Percentiles rank a stretch among this genome's conserved stretches.
Conservation (phyloP, 2,329 filamentous ascomycete genomes). For the Penicillium thymicola region DNA sequence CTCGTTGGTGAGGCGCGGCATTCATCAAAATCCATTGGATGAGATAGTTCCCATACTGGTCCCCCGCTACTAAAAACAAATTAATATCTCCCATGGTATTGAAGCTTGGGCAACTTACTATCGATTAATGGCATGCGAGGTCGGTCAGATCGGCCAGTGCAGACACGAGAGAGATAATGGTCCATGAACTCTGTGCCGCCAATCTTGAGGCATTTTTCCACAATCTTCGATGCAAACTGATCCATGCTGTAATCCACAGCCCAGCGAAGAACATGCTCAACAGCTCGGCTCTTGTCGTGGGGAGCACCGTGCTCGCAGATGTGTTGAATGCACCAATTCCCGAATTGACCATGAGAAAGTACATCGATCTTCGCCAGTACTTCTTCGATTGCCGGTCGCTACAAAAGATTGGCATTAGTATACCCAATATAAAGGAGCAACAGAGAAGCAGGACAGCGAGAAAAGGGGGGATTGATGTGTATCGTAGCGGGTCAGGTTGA, state of each 20-base stretch:
- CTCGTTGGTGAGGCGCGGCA: constrained; percentile 80
- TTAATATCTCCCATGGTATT: constrained; percentile 6
- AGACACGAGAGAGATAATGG: constrained; percentile 89
- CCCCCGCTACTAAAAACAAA: constrained; percentile 66
- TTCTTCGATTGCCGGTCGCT: constrained; percentile 97
- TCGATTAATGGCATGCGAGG: constrained; percentile 96
- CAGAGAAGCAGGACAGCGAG: not conserved
- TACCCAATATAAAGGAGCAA: not conserved
- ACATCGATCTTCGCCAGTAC: constrained; percentile 93
- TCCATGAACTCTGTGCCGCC: constrained; percentile 85
- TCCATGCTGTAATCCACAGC: constrained; percentile 98
- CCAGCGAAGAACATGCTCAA: constrained; percentile 92
- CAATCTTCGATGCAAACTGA: constrained; percentile 97
- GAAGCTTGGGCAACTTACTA: constrained; percentile 51
- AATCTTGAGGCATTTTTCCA: constrained; percentile 98
- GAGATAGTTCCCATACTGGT: constrained; percentile 98
- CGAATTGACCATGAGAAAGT: constrained; percentile 95
- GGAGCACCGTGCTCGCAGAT: constrained; percentile 95
- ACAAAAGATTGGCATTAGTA: constrained; percentile 20
- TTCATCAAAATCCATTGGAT: constrained; percentile 96
- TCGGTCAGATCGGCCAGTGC: constrained; percentile 82
- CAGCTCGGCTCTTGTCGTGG: constrained; percentile 84
- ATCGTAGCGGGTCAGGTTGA: not conserved
- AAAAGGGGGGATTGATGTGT: not conserved
- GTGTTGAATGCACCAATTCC: constrained; percentile 99